Conservation (phyloP, 148 eudicot genomes). For the Rheum nobile region DNA sequence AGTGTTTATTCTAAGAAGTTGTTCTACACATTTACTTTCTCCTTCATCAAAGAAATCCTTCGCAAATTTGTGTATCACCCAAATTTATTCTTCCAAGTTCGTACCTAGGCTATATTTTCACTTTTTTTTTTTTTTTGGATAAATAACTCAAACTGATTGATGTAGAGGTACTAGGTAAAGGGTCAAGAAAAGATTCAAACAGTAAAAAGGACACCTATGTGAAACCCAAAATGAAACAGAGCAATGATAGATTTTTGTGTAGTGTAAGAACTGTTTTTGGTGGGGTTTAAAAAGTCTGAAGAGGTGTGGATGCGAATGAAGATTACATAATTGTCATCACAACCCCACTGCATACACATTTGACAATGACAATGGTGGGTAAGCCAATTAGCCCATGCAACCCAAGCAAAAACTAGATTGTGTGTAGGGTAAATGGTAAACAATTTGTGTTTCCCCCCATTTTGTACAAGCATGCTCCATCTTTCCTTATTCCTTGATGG, state of each 20-base stretch:
- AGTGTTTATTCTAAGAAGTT: too few species aligned
- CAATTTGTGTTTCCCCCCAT: not conserved
- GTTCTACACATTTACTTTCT: too few species aligned
- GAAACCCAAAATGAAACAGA: not conserved
- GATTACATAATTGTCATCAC: not conserved
- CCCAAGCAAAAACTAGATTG: not conserved
- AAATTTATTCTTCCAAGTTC: too few species aligned
- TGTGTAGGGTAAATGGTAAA: not conserved
- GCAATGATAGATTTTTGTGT: not conserved
- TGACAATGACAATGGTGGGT: conserved; percentile 8
- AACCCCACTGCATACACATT: not conserved
- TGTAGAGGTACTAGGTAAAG: not conserved
- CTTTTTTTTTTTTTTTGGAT: too few species aligned
- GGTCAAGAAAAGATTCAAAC: not conserved
- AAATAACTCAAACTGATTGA: too few species aligned
- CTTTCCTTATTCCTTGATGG: not conserved
- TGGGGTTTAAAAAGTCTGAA: not conserved
- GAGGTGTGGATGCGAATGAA: not conserved
- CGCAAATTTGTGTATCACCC: too few species aligned
- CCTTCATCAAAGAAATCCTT: too few species aligned
- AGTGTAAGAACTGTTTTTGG: not conserved
- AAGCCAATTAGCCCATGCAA: not conserved
- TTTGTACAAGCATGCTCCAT: not conserved
- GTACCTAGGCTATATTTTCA: too few species aligned
- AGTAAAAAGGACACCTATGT: not conserved